These are phyloP conservation scores for Bryoglossum gracile DNA, from an alignment of 495 filamentous ascomycete genomes.

Conservation along the genomic window DNA sequence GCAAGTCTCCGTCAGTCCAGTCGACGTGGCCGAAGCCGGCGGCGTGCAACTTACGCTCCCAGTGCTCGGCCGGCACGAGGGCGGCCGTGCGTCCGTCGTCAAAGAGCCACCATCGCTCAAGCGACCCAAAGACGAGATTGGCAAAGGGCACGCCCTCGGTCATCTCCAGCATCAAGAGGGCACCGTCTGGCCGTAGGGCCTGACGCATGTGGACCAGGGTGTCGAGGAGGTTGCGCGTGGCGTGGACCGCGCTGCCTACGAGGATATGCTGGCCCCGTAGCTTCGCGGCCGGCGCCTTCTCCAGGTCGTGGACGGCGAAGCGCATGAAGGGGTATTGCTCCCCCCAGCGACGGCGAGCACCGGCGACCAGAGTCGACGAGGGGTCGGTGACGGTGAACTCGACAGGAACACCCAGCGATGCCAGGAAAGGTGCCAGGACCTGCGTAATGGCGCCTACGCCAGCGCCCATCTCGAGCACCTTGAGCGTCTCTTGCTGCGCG, in stretches of 20 bases:
- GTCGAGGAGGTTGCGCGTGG: constrained; percentile 39
- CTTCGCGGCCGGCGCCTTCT: constrained; percentile 33
- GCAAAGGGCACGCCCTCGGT: constrained; percentile 28
- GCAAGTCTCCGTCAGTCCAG: constrained; percentile 39
- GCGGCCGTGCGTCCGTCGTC: constrained; percentile 42
- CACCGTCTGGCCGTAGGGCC: constrained; percentile 20
- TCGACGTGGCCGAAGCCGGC: constrained; percentile 41
- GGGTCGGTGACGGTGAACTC: constrained; percentile 45
- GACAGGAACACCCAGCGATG: constrained; percentile 24
- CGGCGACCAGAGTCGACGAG: constrained; percentile 41
- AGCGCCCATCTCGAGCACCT: constrained; percentile 44
- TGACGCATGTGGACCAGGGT: constrained; percentile 36
- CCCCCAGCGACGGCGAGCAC: constrained; percentile 38
- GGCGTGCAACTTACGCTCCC: constrained; percentile 33
- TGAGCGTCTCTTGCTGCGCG: constrained; percentile 22
- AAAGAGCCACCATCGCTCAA: constrained; percentile 48
- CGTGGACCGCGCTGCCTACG: constrained; percentile 44
- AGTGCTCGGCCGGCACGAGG: constrained; percentile 27
- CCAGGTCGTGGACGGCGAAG: constrained; percentile 37
- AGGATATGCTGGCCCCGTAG: constrained; percentile 45
- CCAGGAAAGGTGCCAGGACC: constrained; percentile 15
- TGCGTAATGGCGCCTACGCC: constrained; percentile 35
- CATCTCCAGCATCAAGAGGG: constrained; percentile 18
- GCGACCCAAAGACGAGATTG: constrained; percentile 35
- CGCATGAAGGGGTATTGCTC: constrained; percentile 21